Conservation (phyloP, 1,284 basidiomycete species). For the Porodaedalea pini region DNA sequence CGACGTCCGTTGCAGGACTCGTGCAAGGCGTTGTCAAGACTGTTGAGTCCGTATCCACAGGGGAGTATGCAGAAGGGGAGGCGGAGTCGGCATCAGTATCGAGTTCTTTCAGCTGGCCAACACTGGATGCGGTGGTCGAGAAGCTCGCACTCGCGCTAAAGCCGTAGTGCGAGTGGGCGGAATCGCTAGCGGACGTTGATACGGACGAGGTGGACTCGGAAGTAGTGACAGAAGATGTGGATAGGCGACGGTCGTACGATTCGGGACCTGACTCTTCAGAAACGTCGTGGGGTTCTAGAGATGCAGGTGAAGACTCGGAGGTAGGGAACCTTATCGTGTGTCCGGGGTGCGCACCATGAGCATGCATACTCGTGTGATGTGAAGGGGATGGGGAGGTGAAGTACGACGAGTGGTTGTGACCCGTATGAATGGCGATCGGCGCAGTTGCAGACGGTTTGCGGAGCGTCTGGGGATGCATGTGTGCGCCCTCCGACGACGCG, state of each 20-base stretch:
- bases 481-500: constrained; percentile 31
- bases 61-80: constrained; percentile 9
- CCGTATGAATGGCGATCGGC: constrained; percentile 23
- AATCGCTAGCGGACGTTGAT: constrained; percentile 17
- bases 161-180: constrained; percentile 17
- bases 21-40: constrained; percentile 19
- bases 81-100: constrained; percentile 1
- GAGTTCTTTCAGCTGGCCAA: constrained; percentile 14
- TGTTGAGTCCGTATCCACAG: constrained; percentile 9
- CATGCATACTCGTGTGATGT: constrained; percentile 26
- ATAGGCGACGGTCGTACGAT: constrained; percentile 25
- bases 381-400: constrained; percentile 22
- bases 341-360: constrained; percentile 29
- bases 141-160: constrained; percentile 18
- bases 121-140: constrained; percentile 20
- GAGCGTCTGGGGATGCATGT: constrained; percentile 54
- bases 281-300: constrained; percentile 18
- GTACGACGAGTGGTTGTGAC: constrained; percentile 24
- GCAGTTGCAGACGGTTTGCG: constrained; percentile 33
- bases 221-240: constrained; percentile 21
- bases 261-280: constrained; percentile 8
- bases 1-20: constrained; percentile 17
- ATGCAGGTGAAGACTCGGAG: constrained; percentile 19
- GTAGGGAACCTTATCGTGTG: constrained; percentile 21
- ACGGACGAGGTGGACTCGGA: constrained; percentile 16